These are phyloP conservation scores for Globisporangium apiculatum DNA, from an alignment of 352 stramenopile genomes.

Conservation along the genomic window DNA sequence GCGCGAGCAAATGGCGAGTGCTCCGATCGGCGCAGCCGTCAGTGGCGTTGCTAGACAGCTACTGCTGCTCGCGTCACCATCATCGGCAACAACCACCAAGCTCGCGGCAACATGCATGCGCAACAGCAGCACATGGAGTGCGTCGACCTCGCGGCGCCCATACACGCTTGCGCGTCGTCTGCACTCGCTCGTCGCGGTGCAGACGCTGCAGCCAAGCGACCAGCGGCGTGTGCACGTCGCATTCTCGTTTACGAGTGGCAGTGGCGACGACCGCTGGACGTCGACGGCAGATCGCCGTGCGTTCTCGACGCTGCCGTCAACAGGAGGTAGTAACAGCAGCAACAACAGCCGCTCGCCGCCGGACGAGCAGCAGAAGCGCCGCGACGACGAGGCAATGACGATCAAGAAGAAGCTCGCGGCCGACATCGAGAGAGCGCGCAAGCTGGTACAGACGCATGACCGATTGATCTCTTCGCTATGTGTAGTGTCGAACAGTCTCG, in stretches of 20 bases:
- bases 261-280: slow-evolving; percentile 11
- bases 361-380: slow-evolving; percentile 13
- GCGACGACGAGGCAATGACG: slow-evolving; percentile 19
- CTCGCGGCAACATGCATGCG: neutral
- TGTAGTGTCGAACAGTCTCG: neutral
- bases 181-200: neutral
- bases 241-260: neutral
- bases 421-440: slow-evolving; percentile 42
- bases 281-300: neutral
- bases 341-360: slow-evolving; percentile 1
- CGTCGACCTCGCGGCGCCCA: neutral
- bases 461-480: neutral
- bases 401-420: slow-evolving; percentile 43
- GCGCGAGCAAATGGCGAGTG: neutral
- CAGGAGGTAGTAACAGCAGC: neutral
- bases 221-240: neutral
- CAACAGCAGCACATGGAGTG: neutral
- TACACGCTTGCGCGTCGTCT: slow-evolving; percentile 3
- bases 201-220: slow-evolving; percentile 1
- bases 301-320: slow-evolving; percentile 8
- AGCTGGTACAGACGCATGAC: slow-evolving; percentile 21
- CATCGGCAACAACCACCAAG: neutral
- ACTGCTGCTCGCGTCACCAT: neutral
- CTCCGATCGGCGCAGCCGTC: neutral
- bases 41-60: slow-evolving; percentile 3